Percentiles rank a stretch among this genome's conserved stretches.
Conservation (phyloP, 768 basidiomycete species). For the Suillus variegatus region DNA sequence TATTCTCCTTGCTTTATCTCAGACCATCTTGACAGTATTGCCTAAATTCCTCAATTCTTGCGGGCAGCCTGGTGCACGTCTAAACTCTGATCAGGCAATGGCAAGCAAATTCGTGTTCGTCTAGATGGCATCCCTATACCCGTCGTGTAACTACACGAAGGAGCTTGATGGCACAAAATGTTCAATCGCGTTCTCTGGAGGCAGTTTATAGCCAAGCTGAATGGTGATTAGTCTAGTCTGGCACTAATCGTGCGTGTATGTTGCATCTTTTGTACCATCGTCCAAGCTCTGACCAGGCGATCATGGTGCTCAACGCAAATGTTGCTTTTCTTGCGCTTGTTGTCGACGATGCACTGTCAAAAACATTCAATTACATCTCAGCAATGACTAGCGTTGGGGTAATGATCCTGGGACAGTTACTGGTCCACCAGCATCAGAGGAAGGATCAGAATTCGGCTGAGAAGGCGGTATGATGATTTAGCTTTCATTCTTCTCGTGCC, state of each 20-base stretch:
- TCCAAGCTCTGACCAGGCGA: constrained; percentile 33
- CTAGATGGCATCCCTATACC: constrained; percentile 33
- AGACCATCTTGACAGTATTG: constrained; percentile 16
- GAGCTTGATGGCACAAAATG: constrained; percentile 38
- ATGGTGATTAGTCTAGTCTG: constrained; percentile 49
- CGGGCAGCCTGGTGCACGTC: constrained; percentile 37
- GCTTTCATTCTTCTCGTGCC: background rate
- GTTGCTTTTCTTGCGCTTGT: constrained; percentile 52
- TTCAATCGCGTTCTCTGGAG: constrained; percentile 38
- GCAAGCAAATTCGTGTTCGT: constrained; percentile 33
- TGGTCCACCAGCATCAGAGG: constrained; percentile 38
- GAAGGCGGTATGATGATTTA: constrained; percentile 29
- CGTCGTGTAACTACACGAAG: constrained; percentile 44
- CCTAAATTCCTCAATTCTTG: constrained; percentile 36
- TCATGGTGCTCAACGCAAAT: constrained; percentile 51
- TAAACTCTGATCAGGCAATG: constrained; percentile 30
- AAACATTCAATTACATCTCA: constrained; percentile 40
- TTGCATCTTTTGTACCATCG: background rate
- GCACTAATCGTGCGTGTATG: constrained; percentile 43
- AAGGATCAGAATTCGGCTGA: constrained; percentile 22
- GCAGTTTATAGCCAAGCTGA: constrained; percentile 40
- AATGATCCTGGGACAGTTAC: constrained; percentile 36
- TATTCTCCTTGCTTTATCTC: background rate
- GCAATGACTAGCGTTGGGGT: constrained; percentile 35
- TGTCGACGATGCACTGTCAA: constrained; percentile 19